Evolutionary conservation across 164 flowering plant genomes (phyloP).

Genomic region (Magnolia kwangsiensis): DNA sequence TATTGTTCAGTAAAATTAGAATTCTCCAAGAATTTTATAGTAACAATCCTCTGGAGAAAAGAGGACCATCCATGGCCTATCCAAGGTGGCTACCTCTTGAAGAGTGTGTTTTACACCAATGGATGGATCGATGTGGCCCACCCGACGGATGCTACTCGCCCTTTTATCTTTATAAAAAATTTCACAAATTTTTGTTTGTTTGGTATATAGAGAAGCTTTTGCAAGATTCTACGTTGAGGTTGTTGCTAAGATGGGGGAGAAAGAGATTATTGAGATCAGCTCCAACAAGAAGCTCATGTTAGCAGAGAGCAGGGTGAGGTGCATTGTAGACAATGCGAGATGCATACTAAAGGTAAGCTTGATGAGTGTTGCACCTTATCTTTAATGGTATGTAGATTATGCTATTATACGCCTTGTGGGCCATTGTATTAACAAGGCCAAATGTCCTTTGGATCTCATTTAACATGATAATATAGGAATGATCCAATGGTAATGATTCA

Average conservation of each 20-base stretch:
- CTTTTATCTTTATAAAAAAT: neutral
- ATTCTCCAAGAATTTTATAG: too few relatives aligned
- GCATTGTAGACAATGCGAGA: conserved; percentile 88
- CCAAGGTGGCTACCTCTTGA: too few relatives aligned
- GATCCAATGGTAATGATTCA: neutral
- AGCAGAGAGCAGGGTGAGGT: conserved; percentile 67
- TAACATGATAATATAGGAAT: neutral
- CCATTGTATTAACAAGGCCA: neutral
- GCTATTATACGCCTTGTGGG: too few relatives aligned
- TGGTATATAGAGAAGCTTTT: conserved; percentile 54
- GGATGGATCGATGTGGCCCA: too few relatives aligned
- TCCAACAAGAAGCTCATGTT: conserved; percentile 54
- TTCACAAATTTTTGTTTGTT: neutral
- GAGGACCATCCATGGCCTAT: too few relatives aligned
- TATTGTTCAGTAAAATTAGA: too few relatives aligned
- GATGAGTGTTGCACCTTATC: neutral
- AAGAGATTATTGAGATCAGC: conserved; percentile 52
- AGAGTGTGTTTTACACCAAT: too few relatives aligned
- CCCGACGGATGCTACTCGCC: neutral
- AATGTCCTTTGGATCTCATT: neutral
- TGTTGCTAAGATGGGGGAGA: conserved; percentile 74
- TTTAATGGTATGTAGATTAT: neutral
- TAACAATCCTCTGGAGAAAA: too few relatives aligned
- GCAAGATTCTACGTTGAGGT: conserved; percentile 49
- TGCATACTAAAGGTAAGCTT: conserved; percentile 64